A percentile compares a stretch with the other conserved stretches of the same genome.
These are phyloP conservation scores for Strigomonas culicis DNA, from an alignment of 208 protist genomes.

Conservation along the genomic window DNA sequence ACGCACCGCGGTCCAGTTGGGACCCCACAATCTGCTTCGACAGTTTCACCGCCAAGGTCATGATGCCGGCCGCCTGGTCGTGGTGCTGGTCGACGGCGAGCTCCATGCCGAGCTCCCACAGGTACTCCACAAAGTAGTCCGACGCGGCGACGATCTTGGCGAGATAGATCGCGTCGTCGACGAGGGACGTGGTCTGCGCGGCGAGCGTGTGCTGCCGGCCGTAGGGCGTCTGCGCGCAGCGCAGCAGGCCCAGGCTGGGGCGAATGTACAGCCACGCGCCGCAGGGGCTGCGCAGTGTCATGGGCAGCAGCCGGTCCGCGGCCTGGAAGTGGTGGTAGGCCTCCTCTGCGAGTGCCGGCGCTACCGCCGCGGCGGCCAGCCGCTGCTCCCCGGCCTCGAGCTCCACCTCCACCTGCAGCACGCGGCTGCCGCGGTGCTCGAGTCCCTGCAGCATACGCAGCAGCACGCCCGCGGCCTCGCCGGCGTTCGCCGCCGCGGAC, in stretches of 20 bases:
- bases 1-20: conserved; percentile 29
- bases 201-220: conserved; percentile 3
- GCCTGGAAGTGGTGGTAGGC: conserved; percentile 42
- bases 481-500: conserved; percentile 14
- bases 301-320: conserved; percentile 37
- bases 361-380: conserved; percentile 20
- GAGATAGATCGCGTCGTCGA: conserved; percentile 45
- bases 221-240: conserved; percentile 32
- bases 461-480: conserved; percentile 16
- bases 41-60: conserved; percentile 40
- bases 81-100: conserved; percentile 38
- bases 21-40: conserved; percentile 28
- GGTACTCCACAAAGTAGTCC: conserved; percentile 65
- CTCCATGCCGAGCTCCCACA: conserved; percentile 79
- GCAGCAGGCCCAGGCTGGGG: conserved; percentile 49
- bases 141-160: conserved; percentile 32
- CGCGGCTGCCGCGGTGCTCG: conserved; percentile 7
- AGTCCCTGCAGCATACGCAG: conserved; percentile 20
- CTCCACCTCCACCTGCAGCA: conserved; percentile 18
- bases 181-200: conserved; percentile 29
- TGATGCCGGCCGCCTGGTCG: conserved; percentile 32
- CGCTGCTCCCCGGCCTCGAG: conserved; percentile 32
- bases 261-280: conserved; percentile 63
- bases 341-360: conserved; percentile 29
- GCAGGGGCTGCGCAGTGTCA: conserved; percentile 27